A percentile compares a stretch with the other conserved stretches of the same genome.
These are phyloP conservation scores for Coniophora puteana DNA, from an alignment of 1,284 basidiomycete species.

Conservation along the genomic window DNA sequence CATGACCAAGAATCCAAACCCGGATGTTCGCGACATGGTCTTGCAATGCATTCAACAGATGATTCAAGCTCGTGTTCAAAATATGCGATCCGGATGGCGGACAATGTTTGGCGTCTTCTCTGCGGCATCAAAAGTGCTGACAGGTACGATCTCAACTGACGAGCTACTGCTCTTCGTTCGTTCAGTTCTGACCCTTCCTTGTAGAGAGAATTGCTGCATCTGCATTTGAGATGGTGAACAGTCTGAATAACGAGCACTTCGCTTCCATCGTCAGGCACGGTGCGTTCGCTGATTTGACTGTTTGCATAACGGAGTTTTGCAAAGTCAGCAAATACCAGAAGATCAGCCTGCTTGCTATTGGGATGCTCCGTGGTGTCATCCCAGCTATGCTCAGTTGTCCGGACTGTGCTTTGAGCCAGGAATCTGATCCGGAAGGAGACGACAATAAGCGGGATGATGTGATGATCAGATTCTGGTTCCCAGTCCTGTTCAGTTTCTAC, in stretches of 20 bases:
- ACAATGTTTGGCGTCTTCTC: slow-evolving; percentile 99
- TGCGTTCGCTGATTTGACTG: slow-evolving; percentile 93
- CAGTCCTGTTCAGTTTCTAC: slow-evolving; percentile 94
- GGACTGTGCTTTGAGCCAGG: slow-evolving; percentile 65
- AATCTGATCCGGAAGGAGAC: slow-evolving; percentile 33
- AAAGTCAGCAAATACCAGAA: slow-evolving; percentile 99
- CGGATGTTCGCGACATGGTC: slow-evolving; percentile 97
- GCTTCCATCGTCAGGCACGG: slow-evolving; percentile 88
- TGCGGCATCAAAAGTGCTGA: slow-evolving; percentile 91
- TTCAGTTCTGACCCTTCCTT: slow-evolving; percentile 6
- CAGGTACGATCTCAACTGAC: slow-evolving; percentile 47
- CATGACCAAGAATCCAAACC: slow-evolving; percentile 94
- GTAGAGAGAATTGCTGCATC: slow-evolving; percentile 89
- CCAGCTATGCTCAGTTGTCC: slow-evolving; percentile 87
- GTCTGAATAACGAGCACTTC: slow-evolving; percentile 91
- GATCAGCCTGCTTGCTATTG: slow-evolving; percentile 94
- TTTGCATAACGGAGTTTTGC: slow-evolving; percentile 98
- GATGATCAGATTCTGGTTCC: slow-evolving; percentile 97
- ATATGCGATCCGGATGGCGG: slow-evolving; percentile 97
- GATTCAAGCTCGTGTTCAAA: slow-evolving; percentile 93
- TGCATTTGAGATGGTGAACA: slow-evolving; percentile 95
- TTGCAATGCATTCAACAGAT: slow-evolving; percentile 99
- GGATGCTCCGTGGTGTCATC: slow-evolving; percentile 91
- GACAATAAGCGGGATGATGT: slow-evolving; percentile 61
- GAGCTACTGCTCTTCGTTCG: not conserved